Conservation (phyloP, 345 rosid genomes). For the Kernera saxatilis region DNA sequence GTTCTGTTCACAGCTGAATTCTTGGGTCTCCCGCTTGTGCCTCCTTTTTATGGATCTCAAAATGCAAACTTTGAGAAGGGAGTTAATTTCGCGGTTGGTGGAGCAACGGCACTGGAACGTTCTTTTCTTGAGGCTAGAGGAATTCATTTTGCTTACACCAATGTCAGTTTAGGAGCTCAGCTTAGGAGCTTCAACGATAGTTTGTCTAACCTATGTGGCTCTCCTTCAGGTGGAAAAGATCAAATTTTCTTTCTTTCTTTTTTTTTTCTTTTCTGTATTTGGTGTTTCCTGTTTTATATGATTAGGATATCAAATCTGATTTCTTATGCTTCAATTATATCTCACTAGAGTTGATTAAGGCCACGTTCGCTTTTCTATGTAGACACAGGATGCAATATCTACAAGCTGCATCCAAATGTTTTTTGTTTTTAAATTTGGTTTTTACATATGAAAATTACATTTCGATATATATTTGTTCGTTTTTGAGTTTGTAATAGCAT, state of each 20-base stretch:
- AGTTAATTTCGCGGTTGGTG: constrained; percentile 45
- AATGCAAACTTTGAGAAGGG: constrained; percentile 30
- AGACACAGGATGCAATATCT: no score
- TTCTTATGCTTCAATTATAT: background rate
- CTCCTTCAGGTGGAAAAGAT: constrained; percentile 25
- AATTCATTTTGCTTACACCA: constrained; percentile 1
- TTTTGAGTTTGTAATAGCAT: no score
- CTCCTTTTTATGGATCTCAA: constrained; percentile 32
- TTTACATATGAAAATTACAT: no score
- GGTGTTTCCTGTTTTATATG: background rate
- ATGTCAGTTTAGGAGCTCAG: constrained; percentile 36
- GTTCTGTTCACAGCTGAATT: constrained; percentile 33
- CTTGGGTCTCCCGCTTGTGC: constrained; percentile 37
- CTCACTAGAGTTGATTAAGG: background rate
- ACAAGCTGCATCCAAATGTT: no score
- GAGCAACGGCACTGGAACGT: constrained; percentile 41
- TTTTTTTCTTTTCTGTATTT: background rate
- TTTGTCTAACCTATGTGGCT: constrained; percentile 33
- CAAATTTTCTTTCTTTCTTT: background rate
- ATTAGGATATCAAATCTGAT: background rate
- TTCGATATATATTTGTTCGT: no score
- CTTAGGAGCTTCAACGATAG: constrained; percentile 34
- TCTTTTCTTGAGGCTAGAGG: constrained; percentile 28
- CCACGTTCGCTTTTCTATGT: no score
- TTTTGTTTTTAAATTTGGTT: no score